phyloP scores from a whole-genome alignment of 306 rosid genomes.

The Malus asiatica region DNA sequence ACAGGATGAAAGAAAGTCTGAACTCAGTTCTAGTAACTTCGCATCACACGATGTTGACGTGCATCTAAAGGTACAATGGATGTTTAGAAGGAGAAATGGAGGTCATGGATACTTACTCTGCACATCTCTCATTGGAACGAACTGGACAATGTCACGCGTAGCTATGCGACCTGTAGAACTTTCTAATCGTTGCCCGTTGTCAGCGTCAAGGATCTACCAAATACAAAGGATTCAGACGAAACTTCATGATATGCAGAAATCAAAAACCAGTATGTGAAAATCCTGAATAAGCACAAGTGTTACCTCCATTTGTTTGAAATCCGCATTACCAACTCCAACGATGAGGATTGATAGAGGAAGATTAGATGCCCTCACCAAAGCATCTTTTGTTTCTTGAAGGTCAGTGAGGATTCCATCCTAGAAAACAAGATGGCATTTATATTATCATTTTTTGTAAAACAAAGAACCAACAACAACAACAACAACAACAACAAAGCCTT shows the following conservation, averaged over 20 bases:
- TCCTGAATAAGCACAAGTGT: not conserved
- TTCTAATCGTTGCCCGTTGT: constrained; percentile 52
- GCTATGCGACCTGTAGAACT: constrained; percentile 66
- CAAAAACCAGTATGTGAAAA: not conserved
- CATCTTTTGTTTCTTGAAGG: constrained; percentile 74
- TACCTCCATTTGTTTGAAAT: constrained; percentile 85
- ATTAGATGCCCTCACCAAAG: constrained; percentile 81
- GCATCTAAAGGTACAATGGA: not conserved
- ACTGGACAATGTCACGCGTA: constrained; percentile 75
- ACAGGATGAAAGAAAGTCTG: too few relatives aligned
- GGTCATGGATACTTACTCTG: constrained; percentile 38
- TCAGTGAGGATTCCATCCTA: constrained; percentile 91
- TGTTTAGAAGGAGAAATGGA: not conserved
- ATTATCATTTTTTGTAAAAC: not conserved
- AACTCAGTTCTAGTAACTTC: too few relatives aligned
- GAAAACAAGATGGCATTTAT: not conserved
- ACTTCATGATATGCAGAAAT: not conserved
- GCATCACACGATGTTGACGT: too few relatives aligned
- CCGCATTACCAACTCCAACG: constrained; percentile 82
- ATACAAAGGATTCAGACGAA: not conserved
- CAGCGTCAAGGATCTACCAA: constrained; percentile 75
- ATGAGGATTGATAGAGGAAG: constrained; percentile 78
- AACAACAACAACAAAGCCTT: too few relatives aligned
- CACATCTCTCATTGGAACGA: constrained; percentile 73
- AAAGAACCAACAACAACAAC: too few relatives aligned